These are phyloP conservation scores for Stachybotrys chartarum DNA, from an alignment of 2,329 filamentous ascomycete genomes.

Conservation along the genomic window DNA sequence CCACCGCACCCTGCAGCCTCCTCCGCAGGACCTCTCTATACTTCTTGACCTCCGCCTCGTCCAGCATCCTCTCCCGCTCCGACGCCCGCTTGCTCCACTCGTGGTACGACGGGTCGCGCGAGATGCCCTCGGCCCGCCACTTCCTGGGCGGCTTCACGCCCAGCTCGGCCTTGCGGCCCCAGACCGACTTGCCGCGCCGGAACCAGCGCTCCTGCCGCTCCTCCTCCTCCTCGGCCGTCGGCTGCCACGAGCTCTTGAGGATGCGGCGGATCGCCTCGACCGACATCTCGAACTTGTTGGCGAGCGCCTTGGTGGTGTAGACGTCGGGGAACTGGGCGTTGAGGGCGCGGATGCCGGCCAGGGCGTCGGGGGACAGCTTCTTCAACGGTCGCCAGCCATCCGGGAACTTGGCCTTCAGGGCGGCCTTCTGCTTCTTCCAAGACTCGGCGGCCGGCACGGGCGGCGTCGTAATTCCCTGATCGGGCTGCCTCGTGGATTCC, in stretches of 20 bases:
- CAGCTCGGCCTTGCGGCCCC: constrained; percentile 51
- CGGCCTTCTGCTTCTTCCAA: constrained; percentile 74
- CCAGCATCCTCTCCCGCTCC: constrained; percentile 17
- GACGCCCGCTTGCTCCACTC: constrained; percentile 19
- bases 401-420: constrained; percentile 70
- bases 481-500: neutral
- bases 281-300: constrained; percentile 77
- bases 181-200: constrained; percentile 51
- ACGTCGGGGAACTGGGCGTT: constrained; percentile 68
- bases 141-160: constrained; percentile 54
- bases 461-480: neutral
- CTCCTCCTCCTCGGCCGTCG: constrained; percentile 50
- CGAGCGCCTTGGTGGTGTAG: constrained; percentile 68
- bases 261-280: constrained; percentile 84
- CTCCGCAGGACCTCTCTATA: neutral
- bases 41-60: constrained; percentile 21
- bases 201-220: constrained; percentile 55
- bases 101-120: constrained; percentile 35
- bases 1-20: no score
- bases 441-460: neutral
- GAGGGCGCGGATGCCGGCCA: constrained; percentile 82
- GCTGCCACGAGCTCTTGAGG: constrained; percentile 69
- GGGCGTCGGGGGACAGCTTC: constrained; percentile 81
- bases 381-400: constrained; percentile 78
- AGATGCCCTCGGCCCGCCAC: constrained; percentile 51